Evolutionary conservation across 306 rosid genomes (phyloP).

Genomic region (Casuarina cunninghamiana): DNA sequence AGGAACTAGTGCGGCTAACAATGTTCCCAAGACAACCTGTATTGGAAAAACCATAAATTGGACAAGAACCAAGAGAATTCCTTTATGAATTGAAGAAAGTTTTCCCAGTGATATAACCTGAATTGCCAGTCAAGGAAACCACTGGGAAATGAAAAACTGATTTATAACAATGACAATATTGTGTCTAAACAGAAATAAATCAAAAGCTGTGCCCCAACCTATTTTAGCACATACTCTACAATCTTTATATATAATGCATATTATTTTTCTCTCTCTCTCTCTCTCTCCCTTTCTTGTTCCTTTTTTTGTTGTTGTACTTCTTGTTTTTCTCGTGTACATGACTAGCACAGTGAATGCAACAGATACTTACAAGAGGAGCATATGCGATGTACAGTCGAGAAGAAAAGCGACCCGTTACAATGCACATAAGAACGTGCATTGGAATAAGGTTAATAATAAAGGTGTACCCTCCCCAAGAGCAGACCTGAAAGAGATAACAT

Average conservation of each 20-base stretch:
- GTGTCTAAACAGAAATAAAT: neutral
- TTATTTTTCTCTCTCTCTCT: neutral
- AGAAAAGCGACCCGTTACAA: constrained; percentile 93
- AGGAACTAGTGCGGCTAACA: constrained; percentile 91
- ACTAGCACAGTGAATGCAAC: constrained; percentile 7
- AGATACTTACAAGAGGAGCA: constrained; percentile 90
- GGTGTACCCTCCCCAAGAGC: constrained; percentile 99
- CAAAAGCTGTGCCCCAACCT: neutral
- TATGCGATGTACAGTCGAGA: constrained; percentile 93
- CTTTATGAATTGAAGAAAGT: neutral
- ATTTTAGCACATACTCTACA: neutral
- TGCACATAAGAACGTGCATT: constrained; percentile 96
- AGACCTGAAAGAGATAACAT: constrained; percentile 64
- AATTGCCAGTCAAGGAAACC: neutral
- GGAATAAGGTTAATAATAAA: constrained; percentile 98
- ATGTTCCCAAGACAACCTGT: constrained; percentile 91
- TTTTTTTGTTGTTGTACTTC: too few species aligned
- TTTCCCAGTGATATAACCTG: neutral
- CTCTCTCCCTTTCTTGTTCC: too few species aligned
- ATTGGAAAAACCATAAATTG: constrained; percentile 28
- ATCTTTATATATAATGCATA: neutral
- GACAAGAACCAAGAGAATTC: constrained; percentile 27
- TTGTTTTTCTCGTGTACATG: neutral
- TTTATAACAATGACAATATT: neutral
- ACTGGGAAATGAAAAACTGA: neutral